Evolutionary conservation across 2,329 filamentous ascomycete genomes (phyloP).

Genomic region (Botrytis galanthina): DNA sequence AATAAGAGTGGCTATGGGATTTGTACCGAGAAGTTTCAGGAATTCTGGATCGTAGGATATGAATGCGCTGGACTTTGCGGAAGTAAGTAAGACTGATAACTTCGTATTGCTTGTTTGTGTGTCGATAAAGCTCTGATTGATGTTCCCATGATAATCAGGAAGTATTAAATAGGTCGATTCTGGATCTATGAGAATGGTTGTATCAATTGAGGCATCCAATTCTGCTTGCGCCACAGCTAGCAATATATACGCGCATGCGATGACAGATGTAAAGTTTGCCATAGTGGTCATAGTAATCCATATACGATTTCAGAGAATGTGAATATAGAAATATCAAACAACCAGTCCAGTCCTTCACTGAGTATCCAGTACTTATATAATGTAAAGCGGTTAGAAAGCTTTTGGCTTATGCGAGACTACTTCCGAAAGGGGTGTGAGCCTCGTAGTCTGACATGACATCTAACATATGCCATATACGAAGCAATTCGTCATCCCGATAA

Average conservation of each 20-base stretch:
- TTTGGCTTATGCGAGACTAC: neutral
- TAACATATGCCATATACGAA: neutral
- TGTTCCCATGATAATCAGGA: neutral
- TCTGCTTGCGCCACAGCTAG: neutral
- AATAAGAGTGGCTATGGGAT: neutral
- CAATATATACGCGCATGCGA: neutral
- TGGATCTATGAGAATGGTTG: neutral
- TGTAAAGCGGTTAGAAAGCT: neutral
- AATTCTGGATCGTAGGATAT: slow-evolving; percentile 5
- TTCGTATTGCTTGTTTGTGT: neutral
- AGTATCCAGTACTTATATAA: neutral
- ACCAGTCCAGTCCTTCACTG: neutral
- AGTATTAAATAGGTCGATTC: neutral
- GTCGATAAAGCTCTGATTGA: neutral
- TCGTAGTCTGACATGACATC: neutral
- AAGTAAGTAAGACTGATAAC: neutral
- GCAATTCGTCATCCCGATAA: neutral
- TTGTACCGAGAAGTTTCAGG: neutral
- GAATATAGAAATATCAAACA: neutral
- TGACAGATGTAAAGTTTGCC: no score
- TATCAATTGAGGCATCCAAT: neutral
- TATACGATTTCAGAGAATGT: neutral
- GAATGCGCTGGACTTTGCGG: neutral
- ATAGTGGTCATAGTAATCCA: neutral
- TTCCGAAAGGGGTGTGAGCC: neutral